Percentiles rank a stretch among this genome's conserved stretches.
Evolutionary conservation across 2,329 filamentous ascomycete species (phyloP).

Genomic region (Aspergillus ibericus): DNA sequence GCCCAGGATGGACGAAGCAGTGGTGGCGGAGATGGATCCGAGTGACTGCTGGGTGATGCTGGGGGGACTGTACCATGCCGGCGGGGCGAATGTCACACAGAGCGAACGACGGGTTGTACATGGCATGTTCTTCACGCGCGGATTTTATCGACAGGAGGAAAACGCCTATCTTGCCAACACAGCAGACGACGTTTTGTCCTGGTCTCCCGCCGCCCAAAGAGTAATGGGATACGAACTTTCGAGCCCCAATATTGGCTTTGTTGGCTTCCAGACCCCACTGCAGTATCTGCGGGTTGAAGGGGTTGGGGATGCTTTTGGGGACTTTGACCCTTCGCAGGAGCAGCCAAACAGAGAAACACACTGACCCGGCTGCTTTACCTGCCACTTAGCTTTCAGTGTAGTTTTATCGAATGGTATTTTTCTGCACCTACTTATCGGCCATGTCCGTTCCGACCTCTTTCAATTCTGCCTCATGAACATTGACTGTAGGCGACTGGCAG

Average conservation of each 20-base stretch:
- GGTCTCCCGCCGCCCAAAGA: slow-evolving; percentile 11
- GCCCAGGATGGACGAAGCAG: slow-evolving; percentile 2
- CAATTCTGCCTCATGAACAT: too few relatives aligned
- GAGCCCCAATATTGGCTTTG: slow-evolving; percentile 14
- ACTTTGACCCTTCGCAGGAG: slow-evolving; percentile 6
- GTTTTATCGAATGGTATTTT: too few relatives aligned
- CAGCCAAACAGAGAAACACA: not conserved
- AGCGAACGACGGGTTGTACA: slow-evolving; percentile 9
- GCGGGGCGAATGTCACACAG: slow-evolving; percentile 8
- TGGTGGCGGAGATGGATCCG: slow-evolving; percentile 10
- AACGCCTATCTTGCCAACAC: slow-evolving; percentile 13
- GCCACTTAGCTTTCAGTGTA: not conserved
- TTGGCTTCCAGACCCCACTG: not conserved
- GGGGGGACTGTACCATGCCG: slow-evolving; percentile 14
- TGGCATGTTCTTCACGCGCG: slow-evolving; percentile 15
- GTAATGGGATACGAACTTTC: slow-evolving; percentile 15
- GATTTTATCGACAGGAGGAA: slow-evolving; percentile 14
- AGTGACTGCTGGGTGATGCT: slow-evolving; percentile 15
- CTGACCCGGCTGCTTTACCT: too few relatives aligned
- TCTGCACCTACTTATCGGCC: too few relatives aligned
- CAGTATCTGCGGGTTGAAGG: slow-evolving; percentile 2
- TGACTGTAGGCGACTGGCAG: too few relatives aligned
- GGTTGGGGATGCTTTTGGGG: not conserved
- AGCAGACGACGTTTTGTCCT: slow-evolving; percentile 8
- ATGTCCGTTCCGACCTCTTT: too few relatives aligned